These are phyloP conservation scores for Brettanomyces anomalus DNA, from an alignment of 805 yeast species.

Conservation along the genomic window DNA sequence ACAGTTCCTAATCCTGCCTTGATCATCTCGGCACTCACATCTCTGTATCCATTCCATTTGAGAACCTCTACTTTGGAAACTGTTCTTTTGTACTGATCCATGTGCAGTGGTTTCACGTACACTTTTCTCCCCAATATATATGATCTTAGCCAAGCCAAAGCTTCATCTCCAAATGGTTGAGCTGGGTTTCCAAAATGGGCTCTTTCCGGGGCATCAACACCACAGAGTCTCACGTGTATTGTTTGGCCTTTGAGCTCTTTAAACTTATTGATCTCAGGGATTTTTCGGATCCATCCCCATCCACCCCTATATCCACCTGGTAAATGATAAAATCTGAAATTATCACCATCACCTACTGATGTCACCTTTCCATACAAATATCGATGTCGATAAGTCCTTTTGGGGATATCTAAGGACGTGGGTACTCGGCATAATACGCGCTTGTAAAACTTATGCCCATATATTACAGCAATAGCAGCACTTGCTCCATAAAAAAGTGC, in stretches of 20 bases:
- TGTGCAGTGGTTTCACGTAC: slow-evolving; percentile 65
- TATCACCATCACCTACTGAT: slow-evolving; percentile 93
- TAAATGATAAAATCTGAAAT: slow-evolving; percentile 83
- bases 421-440: slow-evolving; percentile 41
- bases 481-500: slow-evolving; percentile 23
- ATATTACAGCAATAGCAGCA: slow-evolving; percentile 26
- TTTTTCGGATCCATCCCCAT: slow-evolving; percentile 82
- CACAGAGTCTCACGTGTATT: slow-evolving; percentile 74
- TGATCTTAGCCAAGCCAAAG: slow-evolving; percentile 63
- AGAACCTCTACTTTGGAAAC: slow-evolving; percentile 66
- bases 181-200: slow-evolving; percentile 92
- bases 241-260: slow-evolving; percentile 54
- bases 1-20: slow-evolving; percentile 76
- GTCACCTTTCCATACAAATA: slow-evolving; percentile 68
- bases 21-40: slow-evolving; percentile 84
- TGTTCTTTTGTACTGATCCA: slow-evolving; percentile 85
- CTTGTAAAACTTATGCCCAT: slow-evolving; percentile 35
- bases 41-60: slow-evolving; percentile 61
- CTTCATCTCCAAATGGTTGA: slow-evolving; percentile 82
- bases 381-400: slow-evolving; percentile 30
- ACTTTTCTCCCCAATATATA: slow-evolving; percentile 61
- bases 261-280: slow-evolving; percentile 45
- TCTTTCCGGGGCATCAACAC: slow-evolving; percentile 95
- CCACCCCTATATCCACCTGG: slow-evolving; percentile 88
- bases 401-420: slow-evolving; percentile 43